Evolutionary conservation across 306 rosid genomes (phyloP).

Genomic region (Coriaria nepalensis): DNA sequence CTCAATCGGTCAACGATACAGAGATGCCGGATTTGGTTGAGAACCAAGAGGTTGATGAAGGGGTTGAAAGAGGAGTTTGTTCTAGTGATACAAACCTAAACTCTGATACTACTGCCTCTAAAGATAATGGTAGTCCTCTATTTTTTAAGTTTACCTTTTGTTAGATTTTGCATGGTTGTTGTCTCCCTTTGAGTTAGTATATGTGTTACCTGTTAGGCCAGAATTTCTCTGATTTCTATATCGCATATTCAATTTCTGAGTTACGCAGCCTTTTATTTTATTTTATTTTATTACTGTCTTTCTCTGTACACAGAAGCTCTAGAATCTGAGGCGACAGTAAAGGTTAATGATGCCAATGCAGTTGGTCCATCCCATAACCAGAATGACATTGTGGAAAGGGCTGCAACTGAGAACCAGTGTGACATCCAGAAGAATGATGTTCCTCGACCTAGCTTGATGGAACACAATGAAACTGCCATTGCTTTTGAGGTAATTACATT

Average conservation of each 20-base stretch:
- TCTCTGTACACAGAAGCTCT: no score
- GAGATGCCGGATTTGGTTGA: neutral
- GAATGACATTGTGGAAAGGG: conserved; percentile 5
- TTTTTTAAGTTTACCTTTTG: neutral
- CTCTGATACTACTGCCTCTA: neutral
- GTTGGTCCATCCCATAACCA: no score
- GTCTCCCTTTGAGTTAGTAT: neutral
- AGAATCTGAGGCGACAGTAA: no score
- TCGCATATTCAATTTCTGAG: no score
- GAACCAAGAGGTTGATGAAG: no score
- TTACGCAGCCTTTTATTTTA: no score
- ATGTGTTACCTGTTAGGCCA: no score
- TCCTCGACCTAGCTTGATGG: conserved; percentile 37
- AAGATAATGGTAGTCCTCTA: neutral
- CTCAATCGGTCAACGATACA: neutral
- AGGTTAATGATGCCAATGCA: no score
- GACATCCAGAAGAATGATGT: conserved; percentile 5
- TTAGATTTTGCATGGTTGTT: neutral
- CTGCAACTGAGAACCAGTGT: conserved; percentile 17
- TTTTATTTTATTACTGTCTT: no score
- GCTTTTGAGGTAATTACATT: conserved; percentile 38
- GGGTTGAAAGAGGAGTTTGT: no score
- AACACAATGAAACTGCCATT: conserved; percentile 35
- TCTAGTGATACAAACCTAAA: no score
- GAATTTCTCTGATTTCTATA: no score